Evolutionary conservation across 805 yeast genomes (phyloP).

Genomic region (Blastobotrys terrestris): DNA sequence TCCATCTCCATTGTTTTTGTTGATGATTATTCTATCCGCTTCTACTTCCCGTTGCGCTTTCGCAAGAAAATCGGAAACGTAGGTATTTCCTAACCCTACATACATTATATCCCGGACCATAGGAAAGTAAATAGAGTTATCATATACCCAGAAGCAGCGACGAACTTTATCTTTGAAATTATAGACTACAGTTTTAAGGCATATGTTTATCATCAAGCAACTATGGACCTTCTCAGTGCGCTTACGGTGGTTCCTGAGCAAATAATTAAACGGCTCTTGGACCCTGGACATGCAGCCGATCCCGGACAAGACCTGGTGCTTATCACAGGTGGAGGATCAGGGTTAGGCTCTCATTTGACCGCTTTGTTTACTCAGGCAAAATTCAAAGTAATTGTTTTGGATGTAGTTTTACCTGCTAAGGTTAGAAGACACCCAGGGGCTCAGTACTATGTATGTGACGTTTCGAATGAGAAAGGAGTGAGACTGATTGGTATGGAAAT

Average conservation of each 20-base stretch:
- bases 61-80: background rate
- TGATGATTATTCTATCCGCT: no score
- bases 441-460: constrained; percentile 62
- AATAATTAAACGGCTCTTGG: background rate
- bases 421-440: constrained; percentile 37
- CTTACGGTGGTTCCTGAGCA: background rate
- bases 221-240: background rate
- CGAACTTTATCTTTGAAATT: no score
- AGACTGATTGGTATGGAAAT: constrained; percentile 37
- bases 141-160: no score
- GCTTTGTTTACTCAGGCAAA: constrained; percentile 37
- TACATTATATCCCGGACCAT: no score
- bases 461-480: constrained; percentile 47
- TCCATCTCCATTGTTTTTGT: constrained; percentile 2
- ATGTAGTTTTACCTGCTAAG: constrained; percentile 38
- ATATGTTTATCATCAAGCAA: background rate
- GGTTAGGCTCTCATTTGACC: constrained; percentile 67
- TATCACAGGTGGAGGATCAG: constrained; percentile 80
- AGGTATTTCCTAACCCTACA: no score
- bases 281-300: background rate
- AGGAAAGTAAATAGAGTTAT: no score
- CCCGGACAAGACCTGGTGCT: constrained; percentile 48
- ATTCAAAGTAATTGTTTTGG: constrained; percentile 60
- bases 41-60: no score
- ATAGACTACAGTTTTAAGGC: no score